These are phyloP conservation scores for Echinosophora koreensis DNA, from an alignment of 306 rosid genomes.

Conservation along the genomic window DNA sequence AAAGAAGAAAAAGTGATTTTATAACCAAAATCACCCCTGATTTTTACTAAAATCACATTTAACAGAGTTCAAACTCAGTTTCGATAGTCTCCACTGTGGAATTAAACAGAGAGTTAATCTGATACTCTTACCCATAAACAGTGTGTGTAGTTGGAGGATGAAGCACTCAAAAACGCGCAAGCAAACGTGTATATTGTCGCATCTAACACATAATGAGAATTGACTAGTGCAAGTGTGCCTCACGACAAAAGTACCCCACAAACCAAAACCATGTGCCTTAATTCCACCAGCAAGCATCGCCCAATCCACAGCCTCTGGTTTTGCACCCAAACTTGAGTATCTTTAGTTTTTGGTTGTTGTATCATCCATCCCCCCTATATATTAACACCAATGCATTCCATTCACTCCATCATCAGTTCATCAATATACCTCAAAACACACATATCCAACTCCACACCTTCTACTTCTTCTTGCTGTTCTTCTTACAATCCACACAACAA, in stretches of 20 bases:
- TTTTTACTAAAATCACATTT: too few relatives aligned
- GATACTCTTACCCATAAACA: not conserved
- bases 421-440: not conserved
- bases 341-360: not conserved
- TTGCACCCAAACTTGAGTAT: not conserved
- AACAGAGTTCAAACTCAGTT: too few relatives aligned
- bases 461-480: not conserved
- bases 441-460: not conserved
- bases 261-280: conserved; percentile 41
- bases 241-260: not conserved
- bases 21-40: too few relatives aligned
- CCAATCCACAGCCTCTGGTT: conserved; percentile 15
- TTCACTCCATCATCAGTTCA: conserved; percentile 1
- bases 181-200: not conserved
- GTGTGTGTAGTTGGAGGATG: not conserved
- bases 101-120: too few relatives aligned
- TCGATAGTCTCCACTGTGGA: too few relatives aligned
- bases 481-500: not conserved
- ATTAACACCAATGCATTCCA: not conserved
- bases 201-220: conserved; percentile 8
- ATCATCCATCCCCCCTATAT: conserved; percentile 20
- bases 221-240: conserved; percentile 34
- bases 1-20: too few relatives aligned
- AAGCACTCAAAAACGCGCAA: not conserved
- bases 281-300: not conserved